Evolutionary conservation across 768 basidiomycete genomes (phyloP).

Genomic region (Thelephora ganbajun): DNA sequence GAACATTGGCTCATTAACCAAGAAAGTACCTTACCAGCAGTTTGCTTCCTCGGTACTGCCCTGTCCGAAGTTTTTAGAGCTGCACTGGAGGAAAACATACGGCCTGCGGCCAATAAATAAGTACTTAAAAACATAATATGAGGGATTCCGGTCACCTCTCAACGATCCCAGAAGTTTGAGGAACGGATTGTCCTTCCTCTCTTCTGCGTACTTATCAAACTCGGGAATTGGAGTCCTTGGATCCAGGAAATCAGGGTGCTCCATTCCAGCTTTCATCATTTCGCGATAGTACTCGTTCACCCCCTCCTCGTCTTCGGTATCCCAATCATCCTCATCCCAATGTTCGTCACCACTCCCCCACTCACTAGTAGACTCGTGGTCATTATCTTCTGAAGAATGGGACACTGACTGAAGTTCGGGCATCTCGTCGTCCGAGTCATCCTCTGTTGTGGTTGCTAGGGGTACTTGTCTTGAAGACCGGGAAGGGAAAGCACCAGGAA

Average conservation of each 20-base stretch:
- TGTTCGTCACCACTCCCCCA: slow-evolving; percentile 22
- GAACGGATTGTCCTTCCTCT: slow-evolving; percentile 62
- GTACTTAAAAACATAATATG: not conserved
- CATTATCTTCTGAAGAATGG: slow-evolving; percentile 36
- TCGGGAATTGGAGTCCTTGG: slow-evolving; percentile 23
- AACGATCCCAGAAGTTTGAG: slow-evolving; percentile 62
- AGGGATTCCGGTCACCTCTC: slow-evolving; percentile 32
- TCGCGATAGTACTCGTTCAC: slow-evolving; percentile 47
- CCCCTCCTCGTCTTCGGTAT: slow-evolving; percentile 58
- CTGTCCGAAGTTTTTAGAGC: slow-evolving; percentile 27
- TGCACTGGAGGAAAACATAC: slow-evolving; percentile 41
- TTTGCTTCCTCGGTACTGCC: slow-evolving; percentile 16
- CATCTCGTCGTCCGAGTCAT: slow-evolving; percentile 41
- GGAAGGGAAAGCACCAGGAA: slow-evolving; percentile 12
- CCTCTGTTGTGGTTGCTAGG: slow-evolving; percentile 38
- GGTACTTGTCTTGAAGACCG: slow-evolving; percentile 15
- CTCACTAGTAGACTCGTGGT: slow-evolving; percentile 25
- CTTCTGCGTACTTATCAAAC: slow-evolving; percentile 28
- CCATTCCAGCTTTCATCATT: slow-evolving; percentile 57
- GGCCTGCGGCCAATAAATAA: slow-evolving; percentile 26
- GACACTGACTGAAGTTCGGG: slow-evolving; percentile 56
- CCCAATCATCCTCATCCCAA: slow-evolving; percentile 28
- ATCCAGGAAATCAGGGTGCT: slow-evolving; percentile 45
- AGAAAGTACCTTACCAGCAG: slow-evolving; percentile 6
- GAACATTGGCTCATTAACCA: no score